phyloP scores from a whole-genome alignment of 352 stramenopile genomes.

The Pythium myriotylum region DNA sequence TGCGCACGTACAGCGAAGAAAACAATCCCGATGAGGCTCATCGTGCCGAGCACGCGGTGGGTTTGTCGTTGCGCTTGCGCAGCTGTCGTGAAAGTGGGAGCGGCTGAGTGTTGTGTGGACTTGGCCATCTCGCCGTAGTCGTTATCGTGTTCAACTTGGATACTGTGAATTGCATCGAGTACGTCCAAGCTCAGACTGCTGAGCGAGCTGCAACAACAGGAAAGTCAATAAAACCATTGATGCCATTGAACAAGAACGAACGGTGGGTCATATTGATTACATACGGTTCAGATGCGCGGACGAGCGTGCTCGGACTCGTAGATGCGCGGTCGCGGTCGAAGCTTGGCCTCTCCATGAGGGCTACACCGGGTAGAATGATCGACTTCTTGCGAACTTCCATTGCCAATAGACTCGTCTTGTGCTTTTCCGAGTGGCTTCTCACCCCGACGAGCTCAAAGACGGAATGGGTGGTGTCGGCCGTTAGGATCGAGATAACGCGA shows the following conservation, averaged over 20 bases:
- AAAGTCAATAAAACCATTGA: too few relatives aligned
- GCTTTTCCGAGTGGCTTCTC: too few relatives aligned
- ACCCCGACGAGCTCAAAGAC: too few relatives aligned
- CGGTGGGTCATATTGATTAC: too few relatives aligned
- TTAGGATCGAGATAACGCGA: too few relatives aligned
- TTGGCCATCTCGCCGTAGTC: constrained; percentile 12
- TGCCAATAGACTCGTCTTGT: too few relatives aligned
- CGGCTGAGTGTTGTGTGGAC: constrained; percentile 2
- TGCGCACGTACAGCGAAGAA: constrained; percentile 15
- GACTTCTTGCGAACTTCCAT: background rate
- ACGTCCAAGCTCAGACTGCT: constrained; percentile 7
- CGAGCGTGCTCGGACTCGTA: constrained; percentile 6
- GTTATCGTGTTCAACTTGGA: background rate
- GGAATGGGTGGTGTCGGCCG: too few relatives aligned
- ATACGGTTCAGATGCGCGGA: constrained; percentile 10
- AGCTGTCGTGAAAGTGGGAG: constrained; percentile 26
- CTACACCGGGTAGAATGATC: background rate
- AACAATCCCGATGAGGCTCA: constrained; percentile 15
- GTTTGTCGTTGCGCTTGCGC: constrained; percentile 1
- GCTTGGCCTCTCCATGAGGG: constrained; percentile 4
- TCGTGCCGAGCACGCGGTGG: constrained; percentile 16
- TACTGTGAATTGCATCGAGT: constrained; percentile 3
- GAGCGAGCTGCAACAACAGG: too few relatives aligned
- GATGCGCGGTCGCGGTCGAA: constrained; percentile 9
- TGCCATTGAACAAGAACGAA: too few relatives aligned